These are phyloP conservation scores for Hypericum perforatum DNA, from an alignment of 345 rosid species.

Conservation along the genomic window DNA sequence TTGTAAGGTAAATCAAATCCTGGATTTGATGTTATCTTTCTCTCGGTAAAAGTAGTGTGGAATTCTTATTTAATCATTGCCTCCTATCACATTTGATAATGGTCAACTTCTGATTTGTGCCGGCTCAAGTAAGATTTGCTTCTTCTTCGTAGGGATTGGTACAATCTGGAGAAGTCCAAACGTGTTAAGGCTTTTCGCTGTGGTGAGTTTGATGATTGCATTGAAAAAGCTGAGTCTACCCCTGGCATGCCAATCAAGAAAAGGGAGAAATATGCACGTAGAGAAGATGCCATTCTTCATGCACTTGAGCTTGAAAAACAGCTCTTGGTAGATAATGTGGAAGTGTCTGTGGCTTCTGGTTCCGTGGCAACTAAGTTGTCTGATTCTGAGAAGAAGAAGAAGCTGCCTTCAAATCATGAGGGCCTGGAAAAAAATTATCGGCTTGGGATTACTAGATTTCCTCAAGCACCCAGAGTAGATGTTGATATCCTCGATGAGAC, in stretches of 20 bases:
- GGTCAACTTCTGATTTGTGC: background rate
- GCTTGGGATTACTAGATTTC: slow-evolving; percentile 23
- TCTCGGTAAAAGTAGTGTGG: too few species aligned
- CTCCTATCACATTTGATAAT: too few species aligned
- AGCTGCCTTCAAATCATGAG: slow-evolving; percentile 28
- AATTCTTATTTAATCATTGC: too few species aligned
- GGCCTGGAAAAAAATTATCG: slow-evolving; percentile 32
- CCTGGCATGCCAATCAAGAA: slow-evolving; percentile 71
- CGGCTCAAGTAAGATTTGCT: slow-evolving; percentile 2
- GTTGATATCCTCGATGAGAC: slow-evolving; percentile 21
- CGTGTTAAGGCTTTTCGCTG: slow-evolving; percentile 96
- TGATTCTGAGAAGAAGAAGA: slow-evolving; percentile 35
- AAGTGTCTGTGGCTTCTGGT: slow-evolving; percentile 20
- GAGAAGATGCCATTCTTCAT: slow-evolving; percentile 98
- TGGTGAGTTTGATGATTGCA: slow-evolving; percentile 95
- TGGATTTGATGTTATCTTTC: too few species aligned
- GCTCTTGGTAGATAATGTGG: slow-evolving; percentile 46
- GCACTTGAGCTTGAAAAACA: slow-evolving; percentile 96
- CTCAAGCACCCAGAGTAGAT: slow-evolving; percentile 23
- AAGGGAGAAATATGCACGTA: slow-evolving; percentile 97
- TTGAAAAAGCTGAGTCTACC: slow-evolving; percentile 76
- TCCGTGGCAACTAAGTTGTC: slow-evolving; percentile 27
- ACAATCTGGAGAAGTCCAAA: slow-evolving; percentile 95
- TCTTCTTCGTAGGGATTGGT: slow-evolving; percentile 76
- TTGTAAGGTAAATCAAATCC: too few species aligned